These are phyloP conservation scores for Vishniacozyma victoriae DNA, from an alignment of 768 basidiomycete species.

Conservation along the genomic window DNA sequence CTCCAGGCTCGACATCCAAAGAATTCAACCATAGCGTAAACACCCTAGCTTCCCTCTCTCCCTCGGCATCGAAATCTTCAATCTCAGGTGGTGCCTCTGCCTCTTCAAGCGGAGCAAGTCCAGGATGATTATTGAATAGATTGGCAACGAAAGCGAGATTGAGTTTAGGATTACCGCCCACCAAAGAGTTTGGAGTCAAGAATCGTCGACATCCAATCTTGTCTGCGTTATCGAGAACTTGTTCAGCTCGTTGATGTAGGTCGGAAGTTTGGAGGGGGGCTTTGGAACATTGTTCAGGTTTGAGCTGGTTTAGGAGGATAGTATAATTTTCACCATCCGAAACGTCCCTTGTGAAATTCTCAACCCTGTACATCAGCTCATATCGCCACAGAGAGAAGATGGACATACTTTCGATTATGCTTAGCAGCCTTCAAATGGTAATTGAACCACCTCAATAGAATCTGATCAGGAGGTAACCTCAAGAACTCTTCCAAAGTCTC, in stretches of 20 bases:
- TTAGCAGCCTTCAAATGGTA: slow-evolving; percentile 94
- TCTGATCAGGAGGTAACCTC: slow-evolving; percentile 90
- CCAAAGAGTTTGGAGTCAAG: slow-evolving; percentile 81
- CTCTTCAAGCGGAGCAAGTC: slow-evolving; percentile 88
- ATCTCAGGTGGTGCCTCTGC: slow-evolving; percentile 81
- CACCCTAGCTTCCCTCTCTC: slow-evolving; percentile 94
- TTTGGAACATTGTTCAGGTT: slow-evolving; percentile 86
- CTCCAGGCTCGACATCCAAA: slow-evolving; percentile 89
- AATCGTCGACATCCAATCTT: slow-evolving; percentile 92
- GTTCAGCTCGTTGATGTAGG: slow-evolving; percentile 75
- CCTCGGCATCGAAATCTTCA: slow-evolving; percentile 98
- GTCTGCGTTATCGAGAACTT: slow-evolving; percentile 88
- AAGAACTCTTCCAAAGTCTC: slow-evolving; percentile 96
- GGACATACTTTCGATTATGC: slow-evolving; percentile 69
- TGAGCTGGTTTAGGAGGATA: slow-evolving; percentile 87
- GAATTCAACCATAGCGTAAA: slow-evolving; percentile 99
- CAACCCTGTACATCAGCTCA: slow-evolving; percentile 57
- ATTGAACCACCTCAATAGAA: slow-evolving; percentile 97
- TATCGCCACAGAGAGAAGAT: slow-evolving; percentile 1
- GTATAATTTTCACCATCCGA: slow-evolving; percentile 97
- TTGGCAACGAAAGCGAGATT: slow-evolving; percentile 95
- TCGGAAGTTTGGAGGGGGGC: slow-evolving; percentile 82
- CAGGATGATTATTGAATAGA: slow-evolving; percentile 95
- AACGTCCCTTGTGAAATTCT: slow-evolving; percentile 98
- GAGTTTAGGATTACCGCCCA: slow-evolving; percentile 90